Evolutionary conservation across 495 filamentous ascomycete species (phyloP).

Genomic region (Collariella sp.): DNA sequence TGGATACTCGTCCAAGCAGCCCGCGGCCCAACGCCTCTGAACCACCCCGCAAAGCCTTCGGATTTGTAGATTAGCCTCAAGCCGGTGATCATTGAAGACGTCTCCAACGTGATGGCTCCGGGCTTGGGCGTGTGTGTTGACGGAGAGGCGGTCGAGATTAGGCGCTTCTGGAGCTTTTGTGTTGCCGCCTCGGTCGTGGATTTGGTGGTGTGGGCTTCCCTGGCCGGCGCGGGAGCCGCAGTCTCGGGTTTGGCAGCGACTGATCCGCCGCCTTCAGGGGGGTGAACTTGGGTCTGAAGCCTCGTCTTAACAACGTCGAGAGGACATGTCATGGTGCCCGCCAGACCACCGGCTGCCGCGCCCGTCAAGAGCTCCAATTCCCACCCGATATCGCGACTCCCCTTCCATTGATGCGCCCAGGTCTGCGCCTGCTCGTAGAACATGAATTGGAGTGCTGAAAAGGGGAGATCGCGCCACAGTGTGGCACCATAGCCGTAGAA

Average conservation of each 20-base stretch:
- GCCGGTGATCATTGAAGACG: constrained; percentile 78
- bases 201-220: constrained; percentile 15
- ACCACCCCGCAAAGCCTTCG: constrained; percentile 84
- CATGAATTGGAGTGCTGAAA: constrained; percentile 91
- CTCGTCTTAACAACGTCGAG: constrained; percentile 96
- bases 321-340: constrained; percentile 88
- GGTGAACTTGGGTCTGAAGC: constrained; percentile 87
- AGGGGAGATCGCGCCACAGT: constrained; percentile 88
- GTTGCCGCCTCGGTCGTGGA: constrained; percentile 16
- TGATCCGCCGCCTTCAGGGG: constrained; percentile 15
- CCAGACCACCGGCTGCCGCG: constrained; percentile 85
- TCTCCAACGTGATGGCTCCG: constrained; percentile 69
- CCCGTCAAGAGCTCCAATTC: constrained; percentile 81
- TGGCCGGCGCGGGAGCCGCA: neutral
- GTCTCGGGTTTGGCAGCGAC: neutral
- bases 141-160: constrained; percentile 79
- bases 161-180: constrained; percentile 44
- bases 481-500: constrained; percentile 95
- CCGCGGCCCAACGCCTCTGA: constrained; percentile 87
- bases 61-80: constrained; percentile 78
- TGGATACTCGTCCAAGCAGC: constrained; percentile 98
- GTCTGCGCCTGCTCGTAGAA: constrained; percentile 93
- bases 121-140: constrained; percentile 68
- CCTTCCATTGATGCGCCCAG: constrained; percentile 63
- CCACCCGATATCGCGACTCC: constrained; percentile 69